Conservation (phyloP, 2,329 filamentous ascomycete species). For the Epichloe amarillans region DNA sequence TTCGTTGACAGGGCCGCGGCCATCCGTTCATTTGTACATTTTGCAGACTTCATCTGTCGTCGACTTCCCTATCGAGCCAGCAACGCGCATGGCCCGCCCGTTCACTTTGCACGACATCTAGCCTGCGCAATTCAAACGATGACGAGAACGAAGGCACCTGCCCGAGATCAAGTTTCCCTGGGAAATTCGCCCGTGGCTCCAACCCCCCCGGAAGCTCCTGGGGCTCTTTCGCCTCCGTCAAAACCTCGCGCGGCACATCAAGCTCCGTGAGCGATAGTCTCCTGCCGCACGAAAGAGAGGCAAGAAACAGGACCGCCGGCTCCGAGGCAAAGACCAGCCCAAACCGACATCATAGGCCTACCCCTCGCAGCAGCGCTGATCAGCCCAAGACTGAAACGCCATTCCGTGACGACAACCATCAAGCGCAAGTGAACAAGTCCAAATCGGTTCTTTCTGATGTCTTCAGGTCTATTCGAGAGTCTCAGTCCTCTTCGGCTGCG, state of each 20-base stretch:
- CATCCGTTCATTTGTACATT: conserved; percentile 28
- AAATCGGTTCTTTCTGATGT: conserved; percentile 20
- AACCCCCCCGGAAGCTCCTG: conserved; percentile 10
- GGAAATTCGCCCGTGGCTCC: conserved; percentile 11
- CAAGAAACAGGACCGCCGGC: conserved; percentile 7
- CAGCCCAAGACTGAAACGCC: neutral
- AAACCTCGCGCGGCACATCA: neutral
- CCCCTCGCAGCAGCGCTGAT: neutral
- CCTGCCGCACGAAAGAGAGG: conserved; percentile 26
- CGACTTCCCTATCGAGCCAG: conserved; percentile 6
- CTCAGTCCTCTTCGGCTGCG: conserved; percentile 14
- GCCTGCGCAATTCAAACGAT: conserved; percentile 10
- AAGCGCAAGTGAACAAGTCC: conserved; percentile 11
- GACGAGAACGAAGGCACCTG: conserved; percentile 7
- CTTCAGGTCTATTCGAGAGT: conserved; percentile 16
- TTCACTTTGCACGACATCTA: neutral
- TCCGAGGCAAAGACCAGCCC: neutral
- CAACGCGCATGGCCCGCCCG: neutral
- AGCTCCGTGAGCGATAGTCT: conserved; percentile 11
- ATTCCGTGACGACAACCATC: neutral
- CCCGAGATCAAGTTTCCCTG: conserved; percentile 13
- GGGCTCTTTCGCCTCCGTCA: conserved; percentile 9
- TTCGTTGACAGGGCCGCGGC: conserved; percentile 19
- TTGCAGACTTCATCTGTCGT: conserved; percentile 21
- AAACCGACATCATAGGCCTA: neutral